Evolutionary conservation across 73 alveolate species (phyloP).

Genomic region (Tetrahymena borealis): DNA sequence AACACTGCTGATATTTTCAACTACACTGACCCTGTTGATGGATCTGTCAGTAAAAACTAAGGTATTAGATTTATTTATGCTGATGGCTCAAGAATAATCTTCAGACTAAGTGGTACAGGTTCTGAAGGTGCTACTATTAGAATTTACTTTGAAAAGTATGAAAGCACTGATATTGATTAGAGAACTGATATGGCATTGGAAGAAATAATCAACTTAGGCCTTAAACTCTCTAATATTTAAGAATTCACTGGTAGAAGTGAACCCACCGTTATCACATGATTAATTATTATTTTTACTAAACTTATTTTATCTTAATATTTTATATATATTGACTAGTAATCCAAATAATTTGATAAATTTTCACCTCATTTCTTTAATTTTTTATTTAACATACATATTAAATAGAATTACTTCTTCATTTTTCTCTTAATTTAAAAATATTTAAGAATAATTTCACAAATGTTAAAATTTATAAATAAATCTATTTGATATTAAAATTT

Average conservation of each 20-base stretch:
- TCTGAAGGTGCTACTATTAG: conserved; percentile 98
- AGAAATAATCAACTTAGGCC: conserved; percentile 77
- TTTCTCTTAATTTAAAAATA: too few species aligned
- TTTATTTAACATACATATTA: too few species aligned
- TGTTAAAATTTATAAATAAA: too few species aligned
- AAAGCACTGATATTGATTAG: conserved; percentile 61
- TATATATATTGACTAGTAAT: neutral
- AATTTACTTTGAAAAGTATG: conserved; percentile 93
- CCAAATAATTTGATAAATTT: too few species aligned
- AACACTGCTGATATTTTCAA: conserved; percentile 77
- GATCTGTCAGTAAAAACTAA: conserved; percentile 81
- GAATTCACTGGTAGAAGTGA: conserved; percentile 88
- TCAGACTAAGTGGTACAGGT: conserved; percentile 98
- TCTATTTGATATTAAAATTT: too few species aligned
- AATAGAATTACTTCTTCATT: too few species aligned
- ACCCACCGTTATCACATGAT: conserved; percentile 90
- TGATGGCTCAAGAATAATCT: conserved; percentile 96
- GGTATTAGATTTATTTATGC: conserved; percentile 89
- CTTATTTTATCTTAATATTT: neutral
- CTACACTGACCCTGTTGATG: conserved; percentile 96
- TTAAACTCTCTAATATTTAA: conserved; percentile 67
- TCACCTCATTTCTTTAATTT: too few species aligned
- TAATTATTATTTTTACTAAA: neutral
- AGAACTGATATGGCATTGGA: conserved; percentile 71
- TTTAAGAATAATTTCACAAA: too few species aligned